Percentiles rank a stretch among this genome's conserved stretches.
Conservation (phyloP, 345 rosid species). For the Populus tremula region DNA sequence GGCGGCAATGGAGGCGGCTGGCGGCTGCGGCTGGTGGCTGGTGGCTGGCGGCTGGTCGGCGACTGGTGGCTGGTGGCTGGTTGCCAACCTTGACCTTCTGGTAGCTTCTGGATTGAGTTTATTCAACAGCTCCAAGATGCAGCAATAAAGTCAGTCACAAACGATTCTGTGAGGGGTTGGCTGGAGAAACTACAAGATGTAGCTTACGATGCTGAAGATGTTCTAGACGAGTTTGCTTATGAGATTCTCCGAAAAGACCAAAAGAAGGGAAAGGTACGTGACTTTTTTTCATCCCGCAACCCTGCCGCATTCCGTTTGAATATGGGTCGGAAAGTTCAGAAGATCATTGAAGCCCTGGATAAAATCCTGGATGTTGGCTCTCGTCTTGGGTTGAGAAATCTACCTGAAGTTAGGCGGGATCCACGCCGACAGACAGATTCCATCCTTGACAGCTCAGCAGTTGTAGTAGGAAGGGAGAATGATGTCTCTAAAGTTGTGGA, state of each 20-base stretch:
- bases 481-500: too few relatives aligned
- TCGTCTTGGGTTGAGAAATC: background rate
- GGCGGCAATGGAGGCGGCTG: too few relatives aligned
- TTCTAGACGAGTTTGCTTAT: background rate
- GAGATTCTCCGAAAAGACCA: background rate
- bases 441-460: background rate
- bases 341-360: background rate
- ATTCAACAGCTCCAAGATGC: too few relatives aligned
- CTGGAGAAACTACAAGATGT: conserved; percentile 4
- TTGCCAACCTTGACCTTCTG: too few relatives aligned
- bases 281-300: background rate
- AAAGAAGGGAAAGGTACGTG: background rate
- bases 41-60: too few relatives aligned
- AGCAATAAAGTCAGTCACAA: background rate
- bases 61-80: too few relatives aligned
- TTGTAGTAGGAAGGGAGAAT: too few relatives aligned
- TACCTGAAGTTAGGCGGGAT: background rate
- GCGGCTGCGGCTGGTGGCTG: too few relatives aligned
- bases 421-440: background rate
- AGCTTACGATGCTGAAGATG: background rate
- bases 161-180: background rate
- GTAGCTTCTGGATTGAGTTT: too few relatives aligned
- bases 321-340: background rate
- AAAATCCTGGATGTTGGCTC: background rate
- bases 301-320: background rate